A percentile compares a stretch with the other conserved stretches of the same genome.
Conservation (phyloP, 1,139 yeast species). For the Trichomonascaceae sp. region DNA sequence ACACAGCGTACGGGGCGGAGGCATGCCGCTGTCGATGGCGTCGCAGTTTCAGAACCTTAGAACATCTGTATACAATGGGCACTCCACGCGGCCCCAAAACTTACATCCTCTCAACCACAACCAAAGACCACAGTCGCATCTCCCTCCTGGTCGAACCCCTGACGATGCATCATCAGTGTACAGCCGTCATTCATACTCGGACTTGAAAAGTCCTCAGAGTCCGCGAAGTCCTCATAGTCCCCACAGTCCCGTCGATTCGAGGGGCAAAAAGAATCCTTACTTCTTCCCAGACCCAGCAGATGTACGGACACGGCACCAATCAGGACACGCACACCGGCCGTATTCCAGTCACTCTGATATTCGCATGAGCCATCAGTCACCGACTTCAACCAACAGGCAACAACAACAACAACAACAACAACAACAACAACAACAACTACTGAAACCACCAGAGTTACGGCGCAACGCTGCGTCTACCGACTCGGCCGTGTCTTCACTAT, state of each 20-base stretch:
- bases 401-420: slow-evolving; percentile 1
- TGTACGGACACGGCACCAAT: not conserved
- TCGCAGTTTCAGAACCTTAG: slow-evolving; percentile 1
- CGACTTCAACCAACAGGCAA: not conserved
- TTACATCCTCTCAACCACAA: slow-evolving; percentile 2
- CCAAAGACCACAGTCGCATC: not conserved
- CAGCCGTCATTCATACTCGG: too few species aligned
- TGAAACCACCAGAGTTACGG: not conserved
- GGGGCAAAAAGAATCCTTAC: too few species aligned
- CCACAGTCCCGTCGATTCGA: too few species aligned
- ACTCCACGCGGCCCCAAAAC: not conserved
- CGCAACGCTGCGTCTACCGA: slow-evolving; percentile 1
- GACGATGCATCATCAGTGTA: slow-evolving; percentile 1
- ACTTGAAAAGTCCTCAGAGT: too few species aligned
- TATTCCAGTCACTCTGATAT: too few species aligned
- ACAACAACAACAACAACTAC: too few species aligned
- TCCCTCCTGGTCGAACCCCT: not conserved
- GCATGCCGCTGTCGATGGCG: slow-evolving; percentile 1
- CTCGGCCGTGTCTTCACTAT: not conserved
- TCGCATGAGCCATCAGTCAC: slow-evolving; percentile 1
- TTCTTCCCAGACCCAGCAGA: slow-evolving; percentile 4
- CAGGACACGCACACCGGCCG: too few species aligned
- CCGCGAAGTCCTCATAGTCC: too few species aligned
- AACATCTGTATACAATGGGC: not conserved
- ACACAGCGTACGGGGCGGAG: slow-evolving; percentile 1